phyloP scores from a whole-genome alignment of 805 yeast genomes.

The Maudiozyma saulgeensis region DNA sequence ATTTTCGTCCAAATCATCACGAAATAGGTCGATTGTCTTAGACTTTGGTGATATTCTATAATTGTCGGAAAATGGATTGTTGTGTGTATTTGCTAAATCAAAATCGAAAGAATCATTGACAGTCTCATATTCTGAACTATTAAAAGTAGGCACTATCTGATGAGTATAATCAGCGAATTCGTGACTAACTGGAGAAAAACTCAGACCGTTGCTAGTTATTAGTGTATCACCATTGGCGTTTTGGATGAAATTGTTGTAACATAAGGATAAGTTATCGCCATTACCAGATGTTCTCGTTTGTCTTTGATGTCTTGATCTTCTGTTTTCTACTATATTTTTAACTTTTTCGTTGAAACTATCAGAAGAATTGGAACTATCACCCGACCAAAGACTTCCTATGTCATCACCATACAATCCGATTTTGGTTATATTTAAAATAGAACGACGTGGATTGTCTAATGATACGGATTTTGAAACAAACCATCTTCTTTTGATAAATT shows the following conservation, averaged over 20 bases:
- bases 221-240: constrained; percentile 1
- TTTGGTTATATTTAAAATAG: neutral
- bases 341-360: neutral
- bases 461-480: neutral
- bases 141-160: neutral
- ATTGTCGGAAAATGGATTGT: neutral
- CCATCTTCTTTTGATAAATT: neutral
- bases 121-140: neutral
- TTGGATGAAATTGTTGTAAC: neutral
- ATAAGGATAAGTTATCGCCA: neutral
- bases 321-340: neutral
- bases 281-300: neutral
- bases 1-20: constrained; percentile 17
- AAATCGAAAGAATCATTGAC: neutral
- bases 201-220: neutral
- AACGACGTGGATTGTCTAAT: neutral
- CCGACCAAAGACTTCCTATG: constrained; percentile 1
- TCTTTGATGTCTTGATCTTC: neutral
- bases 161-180: neutral
- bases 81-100: neutral
- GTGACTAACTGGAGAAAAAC: neutral
- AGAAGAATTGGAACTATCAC: neutral
- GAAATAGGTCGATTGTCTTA: constrained; percentile 5
- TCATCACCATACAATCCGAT: neutral
- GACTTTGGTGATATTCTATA: neutral